Evolutionary conservation across 2,329 filamentous ascomycete genomes (phyloP), one percentile per base, ranked within the genome.

Genomic region (Colletotrichum sp.): DNA sequence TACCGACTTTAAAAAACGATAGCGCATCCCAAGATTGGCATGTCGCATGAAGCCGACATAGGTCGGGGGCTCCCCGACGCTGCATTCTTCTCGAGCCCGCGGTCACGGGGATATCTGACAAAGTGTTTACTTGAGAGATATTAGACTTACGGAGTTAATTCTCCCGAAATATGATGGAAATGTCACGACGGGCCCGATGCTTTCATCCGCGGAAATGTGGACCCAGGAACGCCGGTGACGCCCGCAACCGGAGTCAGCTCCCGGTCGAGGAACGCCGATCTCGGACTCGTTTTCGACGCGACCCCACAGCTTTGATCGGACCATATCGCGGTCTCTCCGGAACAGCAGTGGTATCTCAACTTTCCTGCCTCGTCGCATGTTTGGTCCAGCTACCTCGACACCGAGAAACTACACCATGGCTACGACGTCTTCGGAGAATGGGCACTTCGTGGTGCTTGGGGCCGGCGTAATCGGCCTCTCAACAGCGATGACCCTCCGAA

Each of bases 391-490:
- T 13, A 52, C 12, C 4, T 13, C 3, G 12, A 52, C 6, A 52
- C 4, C 43, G 1, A 52, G n/a, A 13, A 21, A 52, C 3, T 2
- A 3, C 32, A 24, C 2, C 12, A 64, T 64, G 61, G n/a, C 34
- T 6, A 10, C 12, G 9, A 21, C 0, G 2, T 26, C 61, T 21
- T n/a, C 34, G 4, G 34, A 38, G 8, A 26, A 32, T 8, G 8
- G 10, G 2, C 61, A 72, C 8, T 68, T 72, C 2, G 88, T 94
- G 26, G 94, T 95, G 66, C 83, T 95, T 43, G 94, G 94, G 75
- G 89, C 91, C 61, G 93, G 94, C 64, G 93, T 95, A 79, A 94
- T 95, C 72, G 93, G 93, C 75, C 85, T 91, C 48, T 92, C 92
- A 3, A 93, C 92, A 13, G 93, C 93, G 26, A 95, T 93, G 83